These are phyloP conservation scores for Pisolithus marmoratus DNA, from an alignment of 768 basidiomycete species.

Conservation along the genomic window DNA sequence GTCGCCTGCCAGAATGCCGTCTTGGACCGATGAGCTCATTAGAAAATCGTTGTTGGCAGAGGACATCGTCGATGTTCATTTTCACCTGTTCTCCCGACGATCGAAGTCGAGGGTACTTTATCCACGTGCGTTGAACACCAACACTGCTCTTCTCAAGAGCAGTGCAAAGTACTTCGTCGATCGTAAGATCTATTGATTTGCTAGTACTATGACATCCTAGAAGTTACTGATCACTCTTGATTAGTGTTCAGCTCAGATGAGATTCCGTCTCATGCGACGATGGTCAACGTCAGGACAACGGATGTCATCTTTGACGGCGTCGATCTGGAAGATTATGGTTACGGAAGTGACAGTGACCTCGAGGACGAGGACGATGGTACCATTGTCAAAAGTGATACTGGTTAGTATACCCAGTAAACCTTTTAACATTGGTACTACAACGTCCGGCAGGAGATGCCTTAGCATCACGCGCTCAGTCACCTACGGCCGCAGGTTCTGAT, in stretches of 20 bases:
- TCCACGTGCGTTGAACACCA: constrained; percentile 21
- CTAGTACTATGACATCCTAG: too few relatives aligned
- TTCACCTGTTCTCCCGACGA: constrained; percentile 24
- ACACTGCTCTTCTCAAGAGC: constrained; percentile 20
- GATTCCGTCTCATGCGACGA: constrained; percentile 7
- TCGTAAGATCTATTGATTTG: constrained; percentile 10
- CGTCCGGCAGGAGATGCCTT: too few relatives aligned
- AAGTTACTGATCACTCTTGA: neutral
- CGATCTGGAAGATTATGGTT: constrained; percentile 22
- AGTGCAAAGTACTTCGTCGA: constrained; percentile 24
- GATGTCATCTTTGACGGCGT: constrained; percentile 5
- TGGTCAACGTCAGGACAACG: constrained; percentile 12
- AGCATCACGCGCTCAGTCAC: too few relatives aligned
- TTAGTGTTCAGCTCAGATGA: constrained; percentile 13
- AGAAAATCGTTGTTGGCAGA: constrained; percentile 22
- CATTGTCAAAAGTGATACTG: neutral
- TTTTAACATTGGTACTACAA: too few relatives aligned
- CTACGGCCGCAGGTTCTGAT: too few relatives aligned
- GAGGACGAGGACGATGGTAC: constrained; percentile 20
- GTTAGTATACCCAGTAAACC: neutral
- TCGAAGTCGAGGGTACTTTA: constrained; percentile 7
- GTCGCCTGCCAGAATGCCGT: neutral
- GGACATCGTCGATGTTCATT: constrained; percentile 26
- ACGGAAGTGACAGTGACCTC: constrained; percentile 32
- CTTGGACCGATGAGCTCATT: constrained; percentile 12